These are phyloP conservation scores for Xylaria palmicola DNA, from an alignment of 495 filamentous ascomycete genomes.

Conservation along the genomic window DNA sequence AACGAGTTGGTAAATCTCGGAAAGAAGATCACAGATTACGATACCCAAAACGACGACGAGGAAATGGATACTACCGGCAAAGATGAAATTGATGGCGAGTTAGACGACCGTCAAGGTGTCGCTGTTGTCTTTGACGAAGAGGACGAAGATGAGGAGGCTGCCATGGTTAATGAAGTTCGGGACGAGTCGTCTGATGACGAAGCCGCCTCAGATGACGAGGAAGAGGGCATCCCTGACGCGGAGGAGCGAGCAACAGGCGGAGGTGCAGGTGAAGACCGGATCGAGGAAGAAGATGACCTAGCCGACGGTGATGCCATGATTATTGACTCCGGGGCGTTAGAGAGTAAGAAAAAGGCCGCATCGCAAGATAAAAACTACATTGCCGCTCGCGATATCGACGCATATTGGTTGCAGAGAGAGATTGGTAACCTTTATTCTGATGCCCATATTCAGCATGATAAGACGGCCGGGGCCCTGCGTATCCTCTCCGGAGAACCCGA, in stretches of 20 bases:
- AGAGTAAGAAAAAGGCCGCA: conserved; percentile 34
- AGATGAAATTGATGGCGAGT: conserved; percentile 62
- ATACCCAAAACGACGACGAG: conserved; percentile 94
- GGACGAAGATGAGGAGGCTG: conserved; percentile 82
- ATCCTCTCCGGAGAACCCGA: conserved; percentile 76
- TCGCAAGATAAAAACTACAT: conserved; percentile 63
- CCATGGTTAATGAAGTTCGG: conserved; percentile 72
- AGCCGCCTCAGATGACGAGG: conserved; percentile 48
- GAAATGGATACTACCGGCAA: conserved; percentile 67
- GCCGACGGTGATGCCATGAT: conserved; percentile 73
- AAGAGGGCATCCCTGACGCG: conserved; percentile 62
- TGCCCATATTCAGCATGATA: conserved; percentile 85
- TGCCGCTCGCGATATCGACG: conserved; percentile 85
- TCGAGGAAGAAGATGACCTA: conserved; percentile 49
- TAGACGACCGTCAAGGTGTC: conserved; percentile 93
- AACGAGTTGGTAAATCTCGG: conserved; percentile 95
- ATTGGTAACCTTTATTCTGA: conserved; percentile 86
- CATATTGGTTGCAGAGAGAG: conserved; percentile 94
- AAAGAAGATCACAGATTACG: conserved; percentile 99
- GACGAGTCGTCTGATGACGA: conserved; percentile 87
- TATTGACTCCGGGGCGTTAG: conserved; percentile 61
- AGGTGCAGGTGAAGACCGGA: conserved; percentile 51
- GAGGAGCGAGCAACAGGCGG: conserved; percentile 56
- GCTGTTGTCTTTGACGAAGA: conserved; percentile 95
- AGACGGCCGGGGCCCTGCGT: conserved; percentile 75